A percentile compares a stretch with the other conserved stretches of the same genome.
Conservation (phyloP, 202 grass and related monocot genomes). For the Digitaria exilis region DNA sequence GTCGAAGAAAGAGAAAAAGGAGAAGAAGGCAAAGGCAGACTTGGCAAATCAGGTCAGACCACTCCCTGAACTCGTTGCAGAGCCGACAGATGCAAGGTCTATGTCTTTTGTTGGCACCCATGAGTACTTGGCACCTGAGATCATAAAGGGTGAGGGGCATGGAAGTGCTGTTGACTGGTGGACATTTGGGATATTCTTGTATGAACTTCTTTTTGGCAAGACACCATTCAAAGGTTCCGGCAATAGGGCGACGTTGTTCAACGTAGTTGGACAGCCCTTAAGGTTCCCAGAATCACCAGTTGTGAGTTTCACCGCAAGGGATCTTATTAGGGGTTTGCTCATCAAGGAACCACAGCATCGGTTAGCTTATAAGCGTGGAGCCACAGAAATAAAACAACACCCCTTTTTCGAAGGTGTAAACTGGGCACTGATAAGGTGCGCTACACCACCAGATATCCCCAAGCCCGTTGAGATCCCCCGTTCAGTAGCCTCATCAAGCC, state of each 20-base stretch:
- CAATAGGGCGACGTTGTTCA: conserved; percentile 80
- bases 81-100: conserved; percentile 81
- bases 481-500: conserved; percentile 56
- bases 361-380: conserved; percentile 75
- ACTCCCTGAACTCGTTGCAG: conserved; percentile 72
- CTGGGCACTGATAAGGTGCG: conserved; percentile 82
- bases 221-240: conserved; percentile 83
- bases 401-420: conserved; percentile 81
- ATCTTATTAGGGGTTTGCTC: conserved; percentile 79
- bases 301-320: conserved; percentile 69
- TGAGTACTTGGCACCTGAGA: conserved; percentile 86
- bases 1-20: conserved; percentile 63
- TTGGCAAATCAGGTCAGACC: conserved; percentile 56
- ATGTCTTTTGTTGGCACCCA: conserved; percentile 96
- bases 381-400: conserved; percentile 85
- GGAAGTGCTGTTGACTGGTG: conserved; percentile 90
- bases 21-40: conserved; percentile 66
- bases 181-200: conserved; percentile 88
- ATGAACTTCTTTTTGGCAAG: conserved; percentile 78
- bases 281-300: conserved; percentile 71
- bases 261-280: conserved; percentile 75
- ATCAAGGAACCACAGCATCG: conserved; percentile 83
- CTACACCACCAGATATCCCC: conserved; percentile 72
- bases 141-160: conserved; percentile 87
- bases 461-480: conserved; percentile 56